Evolutionary conservation across 108 stramenopile species (phyloP).

Genomic region (Schizochytrium sp.): DNA sequence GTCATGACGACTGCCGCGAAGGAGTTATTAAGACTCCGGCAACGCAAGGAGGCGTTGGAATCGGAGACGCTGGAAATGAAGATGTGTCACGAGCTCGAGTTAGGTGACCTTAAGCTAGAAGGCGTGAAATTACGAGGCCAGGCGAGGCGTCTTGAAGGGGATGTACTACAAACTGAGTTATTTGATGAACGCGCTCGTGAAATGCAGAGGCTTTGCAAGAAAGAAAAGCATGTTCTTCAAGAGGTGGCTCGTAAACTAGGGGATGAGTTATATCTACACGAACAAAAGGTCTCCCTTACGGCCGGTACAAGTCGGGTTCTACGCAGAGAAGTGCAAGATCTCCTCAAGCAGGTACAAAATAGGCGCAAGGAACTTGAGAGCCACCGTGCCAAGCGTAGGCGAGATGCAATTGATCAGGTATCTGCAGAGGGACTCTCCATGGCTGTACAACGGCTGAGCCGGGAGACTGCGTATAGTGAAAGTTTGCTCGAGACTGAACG

Average conservation of each 20-base stretch:
- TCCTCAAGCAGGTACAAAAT: background rate
- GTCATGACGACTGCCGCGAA: no score
- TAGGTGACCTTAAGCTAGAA: background rate
- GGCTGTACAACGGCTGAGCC: constrained; percentile 14
- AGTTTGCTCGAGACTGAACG: background rate
- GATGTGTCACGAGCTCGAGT: background rate
- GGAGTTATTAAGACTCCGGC: no score
- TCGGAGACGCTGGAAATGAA: no score
- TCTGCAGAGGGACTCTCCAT: background rate
- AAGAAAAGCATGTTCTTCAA: background rate
- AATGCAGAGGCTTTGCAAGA: background rate
- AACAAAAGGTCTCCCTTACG: background rate
- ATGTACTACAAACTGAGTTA: constrained; percentile 4
- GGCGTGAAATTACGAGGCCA: background rate
- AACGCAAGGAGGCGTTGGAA: no score
- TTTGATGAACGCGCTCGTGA: constrained; percentile 26
- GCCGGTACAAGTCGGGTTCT: constrained; percentile 12
- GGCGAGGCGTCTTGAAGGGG: background rate
- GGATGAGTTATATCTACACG: background rate
- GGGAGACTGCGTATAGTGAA: background rate
- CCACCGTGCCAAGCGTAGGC: background rate
- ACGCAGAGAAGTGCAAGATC: background rate
- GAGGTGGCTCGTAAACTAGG: background rate
- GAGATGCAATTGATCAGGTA: constrained; percentile 16
- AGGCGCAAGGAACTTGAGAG: constrained; percentile 4